Base-by-base conservation (phyloP, 1,139 yeast genomes). In the Yarrowia galli region DNA sequence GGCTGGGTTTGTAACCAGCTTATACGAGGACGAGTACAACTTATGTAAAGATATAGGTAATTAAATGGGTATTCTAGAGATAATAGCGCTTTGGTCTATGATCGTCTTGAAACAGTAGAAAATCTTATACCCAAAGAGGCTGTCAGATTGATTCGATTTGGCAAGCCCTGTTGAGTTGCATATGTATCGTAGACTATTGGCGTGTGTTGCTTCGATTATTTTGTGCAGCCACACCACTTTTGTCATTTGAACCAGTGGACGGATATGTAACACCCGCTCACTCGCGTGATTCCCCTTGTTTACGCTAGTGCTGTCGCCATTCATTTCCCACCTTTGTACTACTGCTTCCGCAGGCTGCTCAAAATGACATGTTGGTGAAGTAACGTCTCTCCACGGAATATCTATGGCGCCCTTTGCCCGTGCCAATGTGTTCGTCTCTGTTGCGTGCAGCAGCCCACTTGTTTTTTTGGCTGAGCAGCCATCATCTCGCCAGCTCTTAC, bases 1-100 rank as follows among this genome's bases (percentile, higher is more conserved):
- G 61, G 8, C 23, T 54, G 35, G 61, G 61, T 1, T 10, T 54
- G 61, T 53, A 22, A 16, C 20, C 22, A 20, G n/a, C n/a, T n/a
- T n/a, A n/a, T n/a, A n/a, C n/a, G n/a, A n/a, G n/a, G n/a, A n/a
- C n/a, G n/a, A 7, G 13, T 20, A 20, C 10, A 18, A 4, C 3
- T 3, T 25, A 3, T 28, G 32, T 28, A 16, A 15, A 13, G 16
- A 35, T 6, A 36, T 53, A 35, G 18, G 9, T 13, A 36, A 53
- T 16, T 16, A 20, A 35, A 10, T 3, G 10, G 18, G 13, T n/a
- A 9, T n/a, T 22, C 32, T 32, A 49, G 40, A 49, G 25, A 32
- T 32, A 18, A 49, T 49, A 28, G 23, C 54, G 54, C 54, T 49
- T 18, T 28, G 22, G 25, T 32, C 12, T 48, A 28, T 28, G 54